phyloP scores from a whole-genome alignment of 2,329 filamentous ascomycete species.

The Ceratocystis destructans region DNA sequence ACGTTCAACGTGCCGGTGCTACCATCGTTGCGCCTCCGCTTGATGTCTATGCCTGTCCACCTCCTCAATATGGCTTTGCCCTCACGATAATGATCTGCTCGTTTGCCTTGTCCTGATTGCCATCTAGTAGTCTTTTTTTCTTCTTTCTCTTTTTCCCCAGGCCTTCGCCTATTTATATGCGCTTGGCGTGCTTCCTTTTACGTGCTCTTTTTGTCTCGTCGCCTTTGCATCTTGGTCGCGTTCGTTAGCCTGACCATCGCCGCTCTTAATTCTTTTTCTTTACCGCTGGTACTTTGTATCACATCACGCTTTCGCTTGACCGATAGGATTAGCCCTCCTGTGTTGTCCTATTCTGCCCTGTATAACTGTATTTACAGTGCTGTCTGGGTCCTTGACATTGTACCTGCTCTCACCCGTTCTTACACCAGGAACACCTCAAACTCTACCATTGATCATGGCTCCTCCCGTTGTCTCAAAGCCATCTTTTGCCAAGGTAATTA shows the following conservation, averaged over 20 bases:
- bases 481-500: constrained; percentile 61
- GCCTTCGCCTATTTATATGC: not conserved
- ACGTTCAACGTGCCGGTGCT: not conserved
- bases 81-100: constrained; percentile 16
- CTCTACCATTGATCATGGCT: constrained; percentile 30
- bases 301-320: not conserved
- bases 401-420: not conserved
- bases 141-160: constrained; percentile 21
- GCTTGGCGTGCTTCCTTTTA: not conserved
- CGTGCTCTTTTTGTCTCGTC: not conserved
- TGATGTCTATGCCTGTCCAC: constrained; percentile 3
- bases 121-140: constrained; percentile 20
- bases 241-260: not conserved
- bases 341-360: not conserved
- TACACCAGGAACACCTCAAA: not conserved
- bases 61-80: constrained; percentile 16
- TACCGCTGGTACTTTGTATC: constrained; percentile 7
- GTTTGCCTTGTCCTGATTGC: constrained; percentile 9
- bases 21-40: not conserved
- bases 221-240: not conserved
- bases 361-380: not conserved
- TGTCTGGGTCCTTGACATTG: not conserved
- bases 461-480: constrained; percentile 40
- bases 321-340: not conserved
- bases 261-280: not conserved